phyloP scores from a whole-genome alignment of 768 basidiomycete species.

The Kwoniella europaea region DNA sequence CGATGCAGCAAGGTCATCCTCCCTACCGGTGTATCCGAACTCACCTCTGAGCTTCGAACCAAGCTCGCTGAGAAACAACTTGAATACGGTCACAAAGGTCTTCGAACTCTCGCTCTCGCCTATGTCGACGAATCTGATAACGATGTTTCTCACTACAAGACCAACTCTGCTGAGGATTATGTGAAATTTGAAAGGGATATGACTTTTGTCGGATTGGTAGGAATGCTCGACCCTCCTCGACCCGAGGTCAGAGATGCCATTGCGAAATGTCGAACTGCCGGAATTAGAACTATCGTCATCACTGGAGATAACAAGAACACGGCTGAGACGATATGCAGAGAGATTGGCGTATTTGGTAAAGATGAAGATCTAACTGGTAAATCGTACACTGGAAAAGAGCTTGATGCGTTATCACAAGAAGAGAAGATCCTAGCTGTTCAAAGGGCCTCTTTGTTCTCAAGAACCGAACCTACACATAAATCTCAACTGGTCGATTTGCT shows the following conservation, averaged over 20 bases:
- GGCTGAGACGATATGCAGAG: conserved; percentile 93
- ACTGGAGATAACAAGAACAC: conserved; percentile 98
- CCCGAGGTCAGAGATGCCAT: conserved; percentile 88
- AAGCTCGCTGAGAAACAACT: conserved; percentile 70
- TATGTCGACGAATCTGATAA: conserved; percentile 78
- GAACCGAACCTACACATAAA: conserved; percentile 96
- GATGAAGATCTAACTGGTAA: conserved; percentile 90
- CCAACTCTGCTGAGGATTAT: conserved; percentile 79
- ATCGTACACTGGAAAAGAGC: conserved; percentile 91
- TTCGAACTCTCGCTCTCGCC: conserved; percentile 89
- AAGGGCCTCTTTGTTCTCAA: conserved; percentile 83
- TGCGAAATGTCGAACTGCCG: conserved; percentile 86
- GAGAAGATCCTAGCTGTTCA: conserved; percentile 87
- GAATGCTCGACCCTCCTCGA: conserved; percentile 96
- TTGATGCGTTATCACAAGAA: conserved; percentile 77
- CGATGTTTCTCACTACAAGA: conserved; percentile 79
- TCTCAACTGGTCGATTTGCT: conserved; percentile 90
- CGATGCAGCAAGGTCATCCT: conserved; percentile 67
- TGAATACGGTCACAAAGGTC: conserved; percentile 76
- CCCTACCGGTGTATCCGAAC: conserved; percentile 66
- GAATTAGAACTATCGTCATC: conserved; percentile 94
- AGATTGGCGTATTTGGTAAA: conserved; percentile 89
- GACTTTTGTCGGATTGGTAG: conserved; percentile 92
- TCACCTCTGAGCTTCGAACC: conserved; percentile 69
- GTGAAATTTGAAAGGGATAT: conserved; percentile 87